These are phyloP conservation scores for Cladosporium sp. DNA, from an alignment of 2,329 filamentous ascomycete species.

Conservation along the genomic window DNA sequence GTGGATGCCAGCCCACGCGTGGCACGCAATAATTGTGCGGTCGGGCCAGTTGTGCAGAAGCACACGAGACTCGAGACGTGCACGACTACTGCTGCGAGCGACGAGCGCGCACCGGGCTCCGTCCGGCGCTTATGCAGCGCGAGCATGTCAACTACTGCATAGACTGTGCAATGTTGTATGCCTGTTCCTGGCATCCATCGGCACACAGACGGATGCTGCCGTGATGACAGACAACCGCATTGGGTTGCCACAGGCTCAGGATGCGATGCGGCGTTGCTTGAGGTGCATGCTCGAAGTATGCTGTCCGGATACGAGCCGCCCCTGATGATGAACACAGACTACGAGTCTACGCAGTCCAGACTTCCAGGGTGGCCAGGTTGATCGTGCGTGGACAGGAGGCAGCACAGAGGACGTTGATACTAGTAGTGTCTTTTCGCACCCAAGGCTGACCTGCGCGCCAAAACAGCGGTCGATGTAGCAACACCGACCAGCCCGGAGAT, in stretches of 20 bases:
- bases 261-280: background rate
- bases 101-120: constrained; percentile 11
- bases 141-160: background rate
- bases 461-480: constrained; percentile 12
- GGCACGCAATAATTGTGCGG: constrained; percentile 11
- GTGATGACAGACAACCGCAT: constrained; percentile 1
- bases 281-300: background rate
- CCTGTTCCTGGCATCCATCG: constrained; percentile 17
- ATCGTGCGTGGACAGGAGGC: background rate
- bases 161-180: background rate
- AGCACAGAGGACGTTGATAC: background rate
- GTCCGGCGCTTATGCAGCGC: constrained; percentile 18
- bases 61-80: background rate
- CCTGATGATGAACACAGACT: background rate
- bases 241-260: background rate
- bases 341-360: too few relatives aligned
- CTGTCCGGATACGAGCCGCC: constrained; percentile 5
- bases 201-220: constrained; percentile 2
- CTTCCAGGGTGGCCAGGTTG: background rate
- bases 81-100: background rate
- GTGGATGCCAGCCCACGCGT: constrained; percentile 11
- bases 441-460: background rate
- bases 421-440: background rate
- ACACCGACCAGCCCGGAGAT: background rate
- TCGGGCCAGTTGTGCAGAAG: constrained; percentile 4